Evolutionary conservation across 371 early-diverging fungal genomes (phyloP), one percentile per base, ranked within the genome.

Genomic region (Nosema muscidifuracis): DNA sequence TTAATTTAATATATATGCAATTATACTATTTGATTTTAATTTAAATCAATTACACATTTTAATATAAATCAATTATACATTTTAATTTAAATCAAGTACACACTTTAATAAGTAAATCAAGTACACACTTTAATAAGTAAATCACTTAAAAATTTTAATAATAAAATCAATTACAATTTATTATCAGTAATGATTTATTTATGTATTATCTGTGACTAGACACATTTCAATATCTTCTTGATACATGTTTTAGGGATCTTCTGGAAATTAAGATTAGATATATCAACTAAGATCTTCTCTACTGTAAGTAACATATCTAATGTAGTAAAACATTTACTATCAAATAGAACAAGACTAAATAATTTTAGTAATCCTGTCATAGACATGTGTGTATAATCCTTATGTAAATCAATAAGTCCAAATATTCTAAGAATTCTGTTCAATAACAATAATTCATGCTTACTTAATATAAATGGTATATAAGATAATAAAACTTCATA

Each of bases 401-500:
- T 53, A 36, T 71, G 33, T 24, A 40, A 20, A 22, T 50, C 62
- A 24, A 71, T 51, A 22, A 62, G 30, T 24, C 26, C 24, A 13
- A 71, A 63, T 12, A 71, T 12, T 18, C 36, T 43, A 44, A 71
- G 53, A 16, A 71, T 24, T n/a, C 55, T 36, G 3, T 18, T 20
- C 7, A 71, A 31, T 10, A 71, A 28, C 9, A 13, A 9, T 16
- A 26, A 36, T 30, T 71, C 71, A 51, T 55, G 36, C 20, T 63
- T 53, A 12, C 43, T 42, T 42, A 71, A 63, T 31, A 61, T 47
- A 63, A 61, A 71, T 16, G 71, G 71, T 18, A 71, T 30, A 62
- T 63, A 61, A 0, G 63, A 53, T n/a, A 71, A 40, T 22, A 71
- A 31, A 12, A 44, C 50, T 36, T 38, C 51, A 40, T 51, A 63